Conservation (phyloP, 2,329 filamentous ascomycete species). For the Apiospora hydei region DNA sequence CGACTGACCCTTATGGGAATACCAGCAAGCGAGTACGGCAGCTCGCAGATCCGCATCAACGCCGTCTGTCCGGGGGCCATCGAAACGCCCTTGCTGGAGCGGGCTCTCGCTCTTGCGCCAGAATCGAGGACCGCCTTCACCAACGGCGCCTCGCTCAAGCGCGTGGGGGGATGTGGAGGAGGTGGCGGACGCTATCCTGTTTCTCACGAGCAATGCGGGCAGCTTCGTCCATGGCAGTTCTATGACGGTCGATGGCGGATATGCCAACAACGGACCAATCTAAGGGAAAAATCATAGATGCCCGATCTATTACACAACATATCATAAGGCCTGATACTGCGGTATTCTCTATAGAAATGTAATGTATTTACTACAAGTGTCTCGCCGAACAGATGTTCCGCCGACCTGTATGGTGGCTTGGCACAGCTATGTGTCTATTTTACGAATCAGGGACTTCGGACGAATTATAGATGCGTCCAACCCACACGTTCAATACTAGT, state of each 20-base stretch:
- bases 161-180: neutral
- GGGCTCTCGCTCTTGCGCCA: neutral
- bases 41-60: constrained; percentile 22
- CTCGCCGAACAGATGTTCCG: no score
- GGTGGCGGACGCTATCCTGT: constrained; percentile 14
- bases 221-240: neutral
- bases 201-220: constrained; percentile 2
- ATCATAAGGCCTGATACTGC: neutral
- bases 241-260: constrained; percentile 6
- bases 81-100: constrained; percentile 10
- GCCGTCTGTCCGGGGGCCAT: neutral
- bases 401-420: no score
- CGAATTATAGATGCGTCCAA: no score
- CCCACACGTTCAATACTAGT: no score
- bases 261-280: neutral
- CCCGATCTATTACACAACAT: neutral
- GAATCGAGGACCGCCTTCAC: neutral
- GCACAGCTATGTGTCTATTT: no score
- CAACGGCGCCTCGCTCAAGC: neutral
- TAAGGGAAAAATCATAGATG: neutral
- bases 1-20: neutral
- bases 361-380: no score
- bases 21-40: neutral
- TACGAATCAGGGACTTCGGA: no score
- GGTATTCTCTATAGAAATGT: neutral